phyloP scores from a whole-genome alignment of 176 grass and related monocot genomes.

The Carex littledalei region DNA sequence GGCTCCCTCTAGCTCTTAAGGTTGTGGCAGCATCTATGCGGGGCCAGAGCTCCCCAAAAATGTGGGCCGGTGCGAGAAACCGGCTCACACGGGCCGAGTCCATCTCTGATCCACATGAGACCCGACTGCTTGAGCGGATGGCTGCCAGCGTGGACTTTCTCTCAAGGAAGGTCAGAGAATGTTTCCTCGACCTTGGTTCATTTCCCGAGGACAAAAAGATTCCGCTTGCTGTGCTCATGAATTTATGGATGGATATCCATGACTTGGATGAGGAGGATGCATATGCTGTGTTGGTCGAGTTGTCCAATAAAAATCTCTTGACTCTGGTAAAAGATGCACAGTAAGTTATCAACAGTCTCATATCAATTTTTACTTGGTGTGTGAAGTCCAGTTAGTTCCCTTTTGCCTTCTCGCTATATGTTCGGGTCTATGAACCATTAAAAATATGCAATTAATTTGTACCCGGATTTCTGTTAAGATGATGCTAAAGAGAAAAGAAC shows the following conservation, averaged over 20 bases:
- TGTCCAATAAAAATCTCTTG: constrained; percentile 81
- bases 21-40: constrained; percentile 77
- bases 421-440: not conserved
- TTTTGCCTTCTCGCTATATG: not conserved
- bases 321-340: constrained; percentile 90
- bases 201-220: constrained; percentile 99
- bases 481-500: not conserved
- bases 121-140: constrained; percentile 75
- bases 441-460: not conserved
- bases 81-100: constrained; percentile 73
- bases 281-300: constrained; percentile 73
- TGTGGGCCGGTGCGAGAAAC: constrained; percentile 95
- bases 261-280: constrained; percentile 89
- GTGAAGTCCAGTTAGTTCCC: not conserved
- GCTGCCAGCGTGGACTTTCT: constrained; percentile 71
- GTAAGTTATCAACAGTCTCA: constrained; percentile 38
- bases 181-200: constrained; percentile 91
- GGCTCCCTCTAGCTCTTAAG: constrained; percentile 87
- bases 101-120: constrained; percentile 88
- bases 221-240: constrained; percentile 80
- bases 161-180: constrained; percentile 63
- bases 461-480: not conserved
- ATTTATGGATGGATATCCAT: constrained; percentile 96
- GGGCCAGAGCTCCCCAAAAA: constrained; percentile 64
- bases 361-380: not conserved